Evolutionary conservation across 1,284 basidiomycete species (phyloP).

Genomic region (Marasmius sp.): DNA sequence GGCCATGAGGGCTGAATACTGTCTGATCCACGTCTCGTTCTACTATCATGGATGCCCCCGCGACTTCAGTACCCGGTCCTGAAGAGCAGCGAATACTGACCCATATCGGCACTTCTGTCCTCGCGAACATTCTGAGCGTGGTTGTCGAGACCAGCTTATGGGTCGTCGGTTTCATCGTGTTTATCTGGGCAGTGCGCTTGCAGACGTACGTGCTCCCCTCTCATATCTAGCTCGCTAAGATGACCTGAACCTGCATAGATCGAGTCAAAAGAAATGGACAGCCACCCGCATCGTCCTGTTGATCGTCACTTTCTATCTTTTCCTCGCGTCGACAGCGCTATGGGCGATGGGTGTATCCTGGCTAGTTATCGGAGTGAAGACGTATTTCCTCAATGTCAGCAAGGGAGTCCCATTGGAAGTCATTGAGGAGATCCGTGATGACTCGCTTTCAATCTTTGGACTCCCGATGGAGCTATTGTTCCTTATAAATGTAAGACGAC

Average conservation of each 20-base stretch:
- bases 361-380: not conserved
- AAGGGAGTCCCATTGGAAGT: not conserved
- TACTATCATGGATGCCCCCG: too few species aligned
- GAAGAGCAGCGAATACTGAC: too few species aligned
- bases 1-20: too few species aligned
- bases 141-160: conserved; percentile 1
- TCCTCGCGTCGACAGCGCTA: conserved; percentile 2
- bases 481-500: not conserved
- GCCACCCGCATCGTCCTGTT: not conserved
- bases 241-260: not conserved
- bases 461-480: conserved; percentile 2
- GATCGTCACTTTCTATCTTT: not conserved
- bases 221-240: not conserved
- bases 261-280: not conserved
- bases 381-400: not conserved
- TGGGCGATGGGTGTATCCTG: not conserved
- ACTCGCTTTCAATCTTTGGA: not conserved
- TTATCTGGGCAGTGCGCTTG: conserved; percentile 2
- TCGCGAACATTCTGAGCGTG: not conserved
- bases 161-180: conserved; percentile 2
- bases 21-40: too few species aligned
- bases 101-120: too few species aligned
- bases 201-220: conserved; percentile 1
- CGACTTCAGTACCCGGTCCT: too few species aligned
- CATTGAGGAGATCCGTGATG: not conserved